Base-by-base conservation (phyloP, 495 filamentous ascomycete genomes). In the Aspergillus diversus region DNA sequence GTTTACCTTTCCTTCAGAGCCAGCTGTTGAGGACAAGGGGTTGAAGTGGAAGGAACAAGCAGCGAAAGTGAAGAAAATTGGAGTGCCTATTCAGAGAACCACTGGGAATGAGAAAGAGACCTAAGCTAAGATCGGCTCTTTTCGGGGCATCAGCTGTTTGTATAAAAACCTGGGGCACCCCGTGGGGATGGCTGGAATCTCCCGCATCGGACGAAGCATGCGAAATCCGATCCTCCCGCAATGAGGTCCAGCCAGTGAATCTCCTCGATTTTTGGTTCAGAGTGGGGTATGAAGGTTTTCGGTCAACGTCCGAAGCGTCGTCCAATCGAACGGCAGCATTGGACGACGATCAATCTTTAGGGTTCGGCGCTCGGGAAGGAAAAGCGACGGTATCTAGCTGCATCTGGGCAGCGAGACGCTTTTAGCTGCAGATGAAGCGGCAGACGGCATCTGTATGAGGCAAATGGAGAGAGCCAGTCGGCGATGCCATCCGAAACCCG, bases 401-500 rank as follows among this genome's bases (percentile, higher is more conserved):
- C 6, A 49, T 33, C 21, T 13, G 60, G 62, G 9, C 7, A 27
- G 1, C 21, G 2, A 27, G 21, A 27, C 21, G 21, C 21, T 27
- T 27, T 27, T 27, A 27, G 21, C 21, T 27, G 21, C 21, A 27
- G 21, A 27, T 1, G 21, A 27, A 27, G 21, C 21, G 21, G 21
- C 21, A 27, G 21, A 27, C 21, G 21, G 21, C 21, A 27, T 27
- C 21, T 27, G 21, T 1, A 2, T 27, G 21, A 27, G 21, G 21
- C 21, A 27, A 2, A 27, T 27, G 21, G 21, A 27, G 21, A 27
- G 21, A 2, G 21, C 2, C 21, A 27, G 49, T 76, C 74, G 74
- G 75, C 37, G 56, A 71, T 75, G 54, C 53, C 46, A 49, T 52
- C 75, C 74, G 74, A 75, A 69, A 42, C 63, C 74, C 75, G 74